phyloP scores from a whole-genome alignment of 805 yeast genomes.

The Saturnispora zaruensis region DNA sequence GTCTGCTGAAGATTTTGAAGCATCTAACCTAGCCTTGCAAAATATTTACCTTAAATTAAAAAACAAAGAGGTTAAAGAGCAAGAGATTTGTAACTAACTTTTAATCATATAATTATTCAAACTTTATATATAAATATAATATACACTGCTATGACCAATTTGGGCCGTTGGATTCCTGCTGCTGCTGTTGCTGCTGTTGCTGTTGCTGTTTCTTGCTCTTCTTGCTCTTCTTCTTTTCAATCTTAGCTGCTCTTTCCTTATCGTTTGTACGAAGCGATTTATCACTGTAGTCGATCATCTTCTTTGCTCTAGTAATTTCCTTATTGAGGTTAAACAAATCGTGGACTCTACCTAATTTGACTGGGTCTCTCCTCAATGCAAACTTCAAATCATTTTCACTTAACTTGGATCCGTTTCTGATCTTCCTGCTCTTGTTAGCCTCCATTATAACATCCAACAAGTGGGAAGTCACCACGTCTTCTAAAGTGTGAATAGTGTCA shows the following conservation, averaged over 20 bases:
- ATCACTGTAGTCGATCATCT: conserved; percentile 57
- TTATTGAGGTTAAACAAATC: conserved; percentile 53
- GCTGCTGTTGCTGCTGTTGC: conserved; percentile 5
- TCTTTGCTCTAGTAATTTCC: conserved; percentile 57
- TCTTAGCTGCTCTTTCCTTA: conserved; percentile 15
- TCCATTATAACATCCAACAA: conserved; percentile 42
- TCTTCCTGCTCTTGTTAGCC: conserved; percentile 45
- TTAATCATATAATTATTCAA: neutral
- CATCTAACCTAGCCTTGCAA: conserved; percentile 10
- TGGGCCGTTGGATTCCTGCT: neutral
- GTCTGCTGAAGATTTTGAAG: conserved; percentile 10
- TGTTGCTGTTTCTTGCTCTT: conserved; percentile 4
- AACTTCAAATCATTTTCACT: conserved; percentile 68
- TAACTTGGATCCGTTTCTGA: conserved; percentile 48
- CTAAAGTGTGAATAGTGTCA: conserved; percentile 57
- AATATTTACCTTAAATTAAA: conserved; percentile 11
- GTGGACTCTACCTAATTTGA: conserved; percentile 60
- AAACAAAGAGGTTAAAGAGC: conserved; percentile 5
- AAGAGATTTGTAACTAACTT: conserved; percentile 9
- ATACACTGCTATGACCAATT: neutral
- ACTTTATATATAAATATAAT: neutral
- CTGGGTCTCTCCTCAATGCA: conserved; percentile 56
- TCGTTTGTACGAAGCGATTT: conserved; percentile 27
- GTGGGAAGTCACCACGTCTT: conserved; percentile 59
- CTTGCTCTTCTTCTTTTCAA: conserved; percentile 5